Percentiles rank a stretch among this genome's conserved stretches.
Evolutionary conservation across 2,329 filamentous ascomycete genomes (phyloP).

Genomic region (Ceratocystis alfenasii): DNA sequence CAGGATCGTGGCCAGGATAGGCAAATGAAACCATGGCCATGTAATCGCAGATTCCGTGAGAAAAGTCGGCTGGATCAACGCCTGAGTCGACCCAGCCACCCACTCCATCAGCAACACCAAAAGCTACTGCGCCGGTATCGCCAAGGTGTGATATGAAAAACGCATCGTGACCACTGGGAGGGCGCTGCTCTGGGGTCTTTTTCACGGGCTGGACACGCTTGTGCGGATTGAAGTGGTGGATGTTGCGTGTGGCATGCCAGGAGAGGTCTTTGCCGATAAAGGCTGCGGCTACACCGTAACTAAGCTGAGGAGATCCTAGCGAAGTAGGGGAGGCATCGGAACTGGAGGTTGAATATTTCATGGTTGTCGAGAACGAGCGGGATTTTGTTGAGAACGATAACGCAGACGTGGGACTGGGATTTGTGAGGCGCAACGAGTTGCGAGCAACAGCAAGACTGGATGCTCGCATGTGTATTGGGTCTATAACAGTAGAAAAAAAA

Average conservation of each 20-base stretch:
- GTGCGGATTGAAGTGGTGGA: slow-evolving; percentile 61
- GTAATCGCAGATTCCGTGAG: slow-evolving; percentile 82
- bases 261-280: slow-evolving; percentile 60
- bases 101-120: slow-evolving; percentile 88
- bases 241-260: slow-evolving; percentile 55
- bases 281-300: slow-evolving; percentile 61
- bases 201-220: slow-evolving; percentile 44
- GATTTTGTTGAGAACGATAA: slow-evolving; percentile 9
- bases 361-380: slow-evolving; percentile 20
- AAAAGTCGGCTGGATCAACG: slow-evolving; percentile 89
- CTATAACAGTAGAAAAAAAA: slow-evolving; percentile 20
- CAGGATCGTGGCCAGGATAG: slow-evolving; percentile 47
- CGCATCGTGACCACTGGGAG: slow-evolving; percentile 82
- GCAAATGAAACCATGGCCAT: slow-evolving; percentile 67
- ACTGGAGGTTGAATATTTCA: slow-evolving; percentile 14
- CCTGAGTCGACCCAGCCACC: slow-evolving; percentile 90
- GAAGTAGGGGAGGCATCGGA: slow-evolving; percentile 6
- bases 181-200: slow-evolving; percentile 47
- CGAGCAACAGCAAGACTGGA: slow-evolving; percentile 21
- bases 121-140: slow-evolving; percentile 57
- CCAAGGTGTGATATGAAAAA: slow-evolving; percentile 85
- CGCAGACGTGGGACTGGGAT: slow-evolving; percentile 8
- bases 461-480: slow-evolving; percentile 22
- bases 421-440: slow-evolving; percentile 23
- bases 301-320: slow-evolving; percentile 33